Percentiles rank a stretch among this genome's conserved stretches.
These are phyloP conservation scores for Sherardia arvensis DNA, from an alignment of 257 asterid genomes.

Conservation along the genomic window DNA sequence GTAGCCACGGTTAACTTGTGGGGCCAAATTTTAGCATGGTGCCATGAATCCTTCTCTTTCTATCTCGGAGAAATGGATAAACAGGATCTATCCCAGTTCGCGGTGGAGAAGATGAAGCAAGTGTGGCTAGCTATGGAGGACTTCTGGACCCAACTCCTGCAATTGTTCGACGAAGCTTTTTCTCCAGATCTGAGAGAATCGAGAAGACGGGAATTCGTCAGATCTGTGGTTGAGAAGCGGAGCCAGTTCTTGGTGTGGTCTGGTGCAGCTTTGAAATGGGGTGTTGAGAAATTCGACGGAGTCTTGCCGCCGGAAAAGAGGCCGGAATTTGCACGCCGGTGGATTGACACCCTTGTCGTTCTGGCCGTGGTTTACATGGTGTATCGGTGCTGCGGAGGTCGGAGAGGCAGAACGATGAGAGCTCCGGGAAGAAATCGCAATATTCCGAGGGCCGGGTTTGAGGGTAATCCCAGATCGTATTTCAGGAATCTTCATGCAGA, in stretches of 20 bases:
- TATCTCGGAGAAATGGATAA: not conserved
- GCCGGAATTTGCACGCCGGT: constrained; percentile 13
- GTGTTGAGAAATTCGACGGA: not conserved
- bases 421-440: constrained; percentile 21
- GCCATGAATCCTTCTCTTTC: not conserved
- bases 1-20: not conserved
- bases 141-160: constrained; percentile 1
- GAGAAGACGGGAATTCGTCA: not conserved
- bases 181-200: not conserved
- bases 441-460: constrained; percentile 5
- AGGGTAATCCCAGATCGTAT: constrained; percentile 11
- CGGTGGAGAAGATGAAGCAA: constrained; percentile 18
- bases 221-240: not conserved
- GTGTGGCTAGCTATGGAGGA: constrained; percentile 9
- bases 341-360: not conserved
- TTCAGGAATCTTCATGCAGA: constrained; percentile 3
- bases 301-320: constrained; percentile 27
- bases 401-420: constrained; percentile 12
- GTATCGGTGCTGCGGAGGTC: not conserved
- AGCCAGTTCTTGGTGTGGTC: not conserved
- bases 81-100: not conserved
- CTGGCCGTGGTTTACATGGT: not conserved
- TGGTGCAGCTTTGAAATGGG: not conserved
- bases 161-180: constrained; percentile 1
- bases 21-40: not conserved